Conservation (phyloP, 805 yeast genomes). For the Lipomyces chichibuensis region DNA sequence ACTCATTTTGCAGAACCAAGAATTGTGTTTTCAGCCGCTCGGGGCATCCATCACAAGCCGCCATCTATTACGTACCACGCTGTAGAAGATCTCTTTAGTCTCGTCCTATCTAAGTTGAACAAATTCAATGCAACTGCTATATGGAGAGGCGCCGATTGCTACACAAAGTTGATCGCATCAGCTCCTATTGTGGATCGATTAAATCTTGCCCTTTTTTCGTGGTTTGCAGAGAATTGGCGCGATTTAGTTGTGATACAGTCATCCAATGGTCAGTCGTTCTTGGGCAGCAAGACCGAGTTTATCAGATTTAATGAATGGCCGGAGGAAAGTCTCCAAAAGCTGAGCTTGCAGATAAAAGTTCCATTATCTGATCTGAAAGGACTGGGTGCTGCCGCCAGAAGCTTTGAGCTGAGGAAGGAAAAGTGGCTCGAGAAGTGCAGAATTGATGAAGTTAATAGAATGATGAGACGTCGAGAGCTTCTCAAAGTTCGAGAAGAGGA, state of each 20-base stretch:
- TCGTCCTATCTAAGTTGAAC: constrained; percentile 7
- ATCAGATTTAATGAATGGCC: constrained; percentile 25
- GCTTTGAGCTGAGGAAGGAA: constrained; percentile 18
- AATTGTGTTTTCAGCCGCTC: constrained; percentile 29
- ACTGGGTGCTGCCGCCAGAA: constrained; percentile 16
- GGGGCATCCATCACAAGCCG: constrained; percentile 20
- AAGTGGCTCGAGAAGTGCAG: constrained; percentile 28
- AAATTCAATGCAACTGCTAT: constrained; percentile 24
- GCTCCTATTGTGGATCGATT: constrained; percentile 23
- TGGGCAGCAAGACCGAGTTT: constrained; percentile 8
- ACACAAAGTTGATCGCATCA: constrained; percentile 18
- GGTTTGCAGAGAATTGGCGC: constrained; percentile 29
- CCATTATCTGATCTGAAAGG: constrained; percentile 20
- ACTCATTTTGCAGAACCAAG: constrained; percentile 30
- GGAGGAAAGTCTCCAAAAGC: constrained; percentile 22
- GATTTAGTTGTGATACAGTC: constrained; percentile 20
- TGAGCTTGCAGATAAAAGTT: constrained; percentile 25
- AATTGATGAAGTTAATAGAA: constrained; percentile 26
- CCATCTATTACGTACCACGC: constrained; percentile 25
- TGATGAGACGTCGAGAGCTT: constrained; percentile 22
- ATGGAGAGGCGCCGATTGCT: constrained; percentile 34
- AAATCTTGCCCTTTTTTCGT: constrained; percentile 10
- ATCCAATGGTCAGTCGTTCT: not conserved
- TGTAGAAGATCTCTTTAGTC: constrained; percentile 20
- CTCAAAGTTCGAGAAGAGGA: constrained; percentile 11